These are phyloP conservation scores for Pleurotus ostreatus DNA, from an alignment of 768 basidiomycete species.

Conservation along the genomic window DNA sequence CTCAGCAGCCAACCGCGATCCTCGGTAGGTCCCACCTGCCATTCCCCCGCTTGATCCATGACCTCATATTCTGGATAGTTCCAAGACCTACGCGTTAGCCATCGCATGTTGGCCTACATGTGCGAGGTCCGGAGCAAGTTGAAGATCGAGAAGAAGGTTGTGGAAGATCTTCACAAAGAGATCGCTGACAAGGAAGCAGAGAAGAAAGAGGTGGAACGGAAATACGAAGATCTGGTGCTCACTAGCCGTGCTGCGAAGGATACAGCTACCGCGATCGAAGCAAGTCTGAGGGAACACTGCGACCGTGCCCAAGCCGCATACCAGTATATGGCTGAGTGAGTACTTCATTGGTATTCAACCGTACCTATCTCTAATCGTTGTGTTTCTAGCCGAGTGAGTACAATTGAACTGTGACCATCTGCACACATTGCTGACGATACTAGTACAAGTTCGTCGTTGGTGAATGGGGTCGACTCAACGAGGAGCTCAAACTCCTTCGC, in stretches of 20 bases:
- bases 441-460: slow-evolving; percentile 31
- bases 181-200: slow-evolving; percentile 28
- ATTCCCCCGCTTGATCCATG: slow-evolving; percentile 2
- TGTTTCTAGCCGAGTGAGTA: slow-evolving; percentile 27
- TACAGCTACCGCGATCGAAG: slow-evolving; percentile 46
- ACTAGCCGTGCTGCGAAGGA: slow-evolving; percentile 47
- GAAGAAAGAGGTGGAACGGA: slow-evolving; percentile 29
- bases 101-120: slow-evolving; percentile 46
- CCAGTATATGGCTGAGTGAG: slow-evolving; percentile 36
- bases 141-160: slow-evolving; percentile 27
- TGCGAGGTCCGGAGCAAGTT: slow-evolving; percentile 43
- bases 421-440: background rate
- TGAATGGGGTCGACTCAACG: slow-evolving; percentile 25
- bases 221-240: slow-evolving; percentile 36
- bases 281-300: slow-evolving; percentile 49
- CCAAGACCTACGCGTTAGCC: slow-evolving; percentile 44
- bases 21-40: slow-evolving; percentile 30
- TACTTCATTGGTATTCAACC: slow-evolving; percentile 12
- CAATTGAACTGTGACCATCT: background rate
- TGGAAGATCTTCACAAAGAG: slow-evolving; percentile 23
- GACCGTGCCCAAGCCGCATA: slow-evolving; percentile 41
- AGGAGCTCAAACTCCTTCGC: slow-evolving; percentile 4
- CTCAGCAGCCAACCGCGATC: slow-evolving; percentile 41
- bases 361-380: background rate
- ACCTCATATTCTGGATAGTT: slow-evolving; percentile 31